Evolutionary conservation across 108 stramenopile genomes (phyloP), one percentile per base, ranked within the genome.

Genomic region (Stephanodiscus minutulus): DNA sequence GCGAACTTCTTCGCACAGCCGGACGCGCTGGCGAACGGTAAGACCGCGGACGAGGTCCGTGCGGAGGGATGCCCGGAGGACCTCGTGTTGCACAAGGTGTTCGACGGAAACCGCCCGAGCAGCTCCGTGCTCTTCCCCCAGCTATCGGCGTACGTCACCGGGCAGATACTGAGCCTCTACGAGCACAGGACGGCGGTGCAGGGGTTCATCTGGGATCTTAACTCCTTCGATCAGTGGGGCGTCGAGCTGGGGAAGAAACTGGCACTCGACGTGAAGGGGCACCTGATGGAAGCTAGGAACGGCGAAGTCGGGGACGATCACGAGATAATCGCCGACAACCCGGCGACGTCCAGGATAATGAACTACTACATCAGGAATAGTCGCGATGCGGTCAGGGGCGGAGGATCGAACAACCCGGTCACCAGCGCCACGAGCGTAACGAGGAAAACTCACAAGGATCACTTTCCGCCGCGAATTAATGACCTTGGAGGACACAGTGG

Each of bases 221-320:
- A 98, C 70, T 95, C 94, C n/a, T 99, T 98, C 69, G 99, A 99
- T 81, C 99, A 99, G 78, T 99, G 97, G 96, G 99, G 99, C 24
- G 99, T 99, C 10, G 97, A 99, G 80, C 93, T 99, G 11, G 99
- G 99, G 43, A 99, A 99, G 87, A 94, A 96, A 73, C 85, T 98
- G n/a, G 99, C 99, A 10, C 83, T 88, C 47, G 91, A 92, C 55
- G 87, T 94, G 18, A 90, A 89, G 77, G 76, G 76, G 11, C 85
- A 93, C 31, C 61, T 96, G 66, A 57, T 85, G 48, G 70, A 87
- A 24, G 94, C 88, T 29, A 73, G 93, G 46, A 68, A 83, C 39
- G 66, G 80, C 29, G 83, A 84, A 21, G 66, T 74, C 43, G 57
- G 79, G 49, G 64, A n/a, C n/a, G n/a, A 63, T 36, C 66, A 60